Conservation (phyloP, 2,329 filamentous ascomycete genomes). For the Apiospora pterosperma region DNA sequence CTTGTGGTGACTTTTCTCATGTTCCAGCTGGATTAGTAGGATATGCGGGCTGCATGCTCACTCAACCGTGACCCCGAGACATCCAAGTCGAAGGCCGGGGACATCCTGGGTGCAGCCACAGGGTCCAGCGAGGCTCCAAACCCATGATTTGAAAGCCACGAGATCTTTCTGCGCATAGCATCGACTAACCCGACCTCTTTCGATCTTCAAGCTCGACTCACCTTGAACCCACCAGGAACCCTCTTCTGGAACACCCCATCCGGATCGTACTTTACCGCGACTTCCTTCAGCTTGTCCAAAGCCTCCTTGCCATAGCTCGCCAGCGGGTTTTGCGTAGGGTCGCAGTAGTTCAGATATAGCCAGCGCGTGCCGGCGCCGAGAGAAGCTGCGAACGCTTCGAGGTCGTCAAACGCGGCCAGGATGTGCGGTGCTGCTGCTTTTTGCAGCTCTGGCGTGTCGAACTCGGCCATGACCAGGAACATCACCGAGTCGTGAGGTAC, state of each 20-base stretch:
- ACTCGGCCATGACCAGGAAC: background rate
- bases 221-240: background rate
- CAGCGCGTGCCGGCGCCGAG: conserved; percentile 17
- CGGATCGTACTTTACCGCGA: conserved; percentile 34
- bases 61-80: no score
- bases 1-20: no score
- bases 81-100: no score
- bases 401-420: background rate
- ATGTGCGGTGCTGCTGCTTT: background rate
- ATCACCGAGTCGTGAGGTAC: background rate
- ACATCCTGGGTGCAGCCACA: no score
- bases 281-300: conserved; percentile 22
- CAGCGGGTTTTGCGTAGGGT: conserved; percentile 25
- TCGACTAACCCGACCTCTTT: no score
- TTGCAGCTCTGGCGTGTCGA: background rate
- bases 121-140: background rate
- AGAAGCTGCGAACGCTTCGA: background rate
- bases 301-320: conserved; percentile 31
- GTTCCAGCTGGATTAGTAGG: no score
- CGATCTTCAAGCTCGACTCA: background rate
- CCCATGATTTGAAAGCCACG: background rate
- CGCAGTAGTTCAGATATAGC: conserved; percentile 35
- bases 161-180: background rate
- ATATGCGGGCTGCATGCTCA: no score
- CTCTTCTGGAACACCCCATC: conserved; percentile 23